These are phyloP conservation scores for Cystobasidium tubakii DNA, from an alignment of 768 basidiomycete genomes.

Conservation along the genomic window DNA sequence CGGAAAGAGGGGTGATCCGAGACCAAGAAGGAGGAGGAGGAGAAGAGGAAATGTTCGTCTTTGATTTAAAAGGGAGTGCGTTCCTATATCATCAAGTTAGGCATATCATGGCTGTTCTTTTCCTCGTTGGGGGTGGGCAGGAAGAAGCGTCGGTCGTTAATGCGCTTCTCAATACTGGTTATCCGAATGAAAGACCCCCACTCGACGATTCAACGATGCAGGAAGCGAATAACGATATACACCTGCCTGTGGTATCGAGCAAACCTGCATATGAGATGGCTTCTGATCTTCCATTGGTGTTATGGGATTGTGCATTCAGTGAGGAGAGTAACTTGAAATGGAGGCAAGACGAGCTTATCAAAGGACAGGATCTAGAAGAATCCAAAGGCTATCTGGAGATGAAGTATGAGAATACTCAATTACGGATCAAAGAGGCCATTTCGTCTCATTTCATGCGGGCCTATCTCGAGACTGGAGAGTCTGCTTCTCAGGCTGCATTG, in stretches of 20 bases:
- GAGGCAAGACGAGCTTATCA: slow-evolving; percentile 55
- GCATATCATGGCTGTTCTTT: slow-evolving; percentile 84
- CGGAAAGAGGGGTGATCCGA: not conserved
- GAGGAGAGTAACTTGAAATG: slow-evolving; percentile 63
- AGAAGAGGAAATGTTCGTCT: slow-evolving; percentile 54
- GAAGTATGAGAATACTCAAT: slow-evolving; percentile 56
- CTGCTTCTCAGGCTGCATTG: not conserved
- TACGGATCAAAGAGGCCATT: slow-evolving; percentile 58
- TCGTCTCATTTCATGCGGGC: slow-evolving; percentile 49
- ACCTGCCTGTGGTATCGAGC: slow-evolving; percentile 36
- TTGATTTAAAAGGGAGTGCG: slow-evolving; percentile 79
- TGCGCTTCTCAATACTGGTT: slow-evolving; percentile 66
- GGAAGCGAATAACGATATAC: slow-evolving; percentile 35
- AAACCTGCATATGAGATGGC: slow-evolving; percentile 95
- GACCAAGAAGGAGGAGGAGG: not conserved
- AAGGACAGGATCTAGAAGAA: not conserved
- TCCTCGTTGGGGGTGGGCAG: slow-evolving; percentile 75
- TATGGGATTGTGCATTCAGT: slow-evolving; percentile 78
- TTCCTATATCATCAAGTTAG: slow-evolving; percentile 95
- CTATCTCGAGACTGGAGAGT: slow-evolving; percentile 49
- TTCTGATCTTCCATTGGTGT: slow-evolving; percentile 77
- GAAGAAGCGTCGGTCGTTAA: slow-evolving; percentile 67
- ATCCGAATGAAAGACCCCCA: slow-evolving; percentile 47
- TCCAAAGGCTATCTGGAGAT: not conserved
- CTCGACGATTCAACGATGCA: not conserved